Conservation (phyloP, 2,329 filamentous ascomycete species). For the Calonectria montana region DNA sequence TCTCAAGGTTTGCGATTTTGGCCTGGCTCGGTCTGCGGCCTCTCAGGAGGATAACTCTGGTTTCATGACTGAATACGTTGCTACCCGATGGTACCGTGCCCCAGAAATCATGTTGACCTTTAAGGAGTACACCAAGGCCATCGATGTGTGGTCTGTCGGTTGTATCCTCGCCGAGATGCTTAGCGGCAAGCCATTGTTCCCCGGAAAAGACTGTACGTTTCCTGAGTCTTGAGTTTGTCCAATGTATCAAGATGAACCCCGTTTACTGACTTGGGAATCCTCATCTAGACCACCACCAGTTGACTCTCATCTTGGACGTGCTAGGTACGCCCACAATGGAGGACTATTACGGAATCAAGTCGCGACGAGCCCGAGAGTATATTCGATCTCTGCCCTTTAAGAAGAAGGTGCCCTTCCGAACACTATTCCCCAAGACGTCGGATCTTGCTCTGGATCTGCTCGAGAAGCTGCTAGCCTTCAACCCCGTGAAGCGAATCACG, state of each 20-base stretch:
- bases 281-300: slow-evolving; percentile 87
- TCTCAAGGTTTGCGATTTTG: slow-evolving; percentile 98
- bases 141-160: slow-evolving; percentile 98
- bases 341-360: slow-evolving; percentile 99
- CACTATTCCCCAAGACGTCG: slow-evolving; percentile 99
- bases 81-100: slow-evolving; percentile 98
- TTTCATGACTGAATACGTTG: slow-evolving; percentile 99
- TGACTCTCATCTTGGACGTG: slow-evolving; percentile 96
- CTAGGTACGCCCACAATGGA: slow-evolving; percentile 99
- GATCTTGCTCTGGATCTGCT: slow-evolving; percentile 92
- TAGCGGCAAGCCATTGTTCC: slow-evolving; percentile 97
- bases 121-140: slow-evolving; percentile 99
- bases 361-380: slow-evolving; percentile 94
- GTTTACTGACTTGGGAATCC: slow-evolving; percentile 17
- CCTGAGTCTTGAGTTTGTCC: neutral
- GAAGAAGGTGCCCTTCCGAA: slow-evolving; percentile 99
- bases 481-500: slow-evolving; percentile 97
- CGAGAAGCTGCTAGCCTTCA: slow-evolving; percentile 96
- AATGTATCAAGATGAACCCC: neutral
- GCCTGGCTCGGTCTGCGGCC: slow-evolving; percentile 92
- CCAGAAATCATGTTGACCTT: slow-evolving; percentile 99
- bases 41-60: slow-evolving; percentile 99
- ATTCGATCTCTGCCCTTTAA: slow-evolving; percentile 98
- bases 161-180: slow-evolving; percentile 99
- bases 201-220: slow-evolving; percentile 93